Percentiles rank a stretch among this genome's conserved stretches.
Conservation (phyloP, 805 yeast genomes). For the Metschnikowia kunwiensis region DNA sequence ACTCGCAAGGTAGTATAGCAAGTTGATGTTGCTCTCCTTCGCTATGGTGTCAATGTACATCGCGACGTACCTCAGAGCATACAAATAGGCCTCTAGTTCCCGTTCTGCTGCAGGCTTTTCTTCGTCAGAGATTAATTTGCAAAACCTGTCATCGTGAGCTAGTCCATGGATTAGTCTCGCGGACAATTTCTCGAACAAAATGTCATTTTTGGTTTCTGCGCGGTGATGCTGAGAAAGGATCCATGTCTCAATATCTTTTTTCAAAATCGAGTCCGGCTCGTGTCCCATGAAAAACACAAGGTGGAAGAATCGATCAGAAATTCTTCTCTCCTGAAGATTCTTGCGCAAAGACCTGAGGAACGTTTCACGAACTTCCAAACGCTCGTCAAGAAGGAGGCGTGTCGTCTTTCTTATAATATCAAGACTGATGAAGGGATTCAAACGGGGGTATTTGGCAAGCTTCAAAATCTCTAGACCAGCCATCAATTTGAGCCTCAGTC, state of each 20-base stretch:
- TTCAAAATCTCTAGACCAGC: slow-evolving; percentile 69
- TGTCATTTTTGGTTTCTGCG: slow-evolving; percentile 31
- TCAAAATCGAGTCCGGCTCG: slow-evolving; percentile 60
- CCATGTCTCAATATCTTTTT: slow-evolving; percentile 63
- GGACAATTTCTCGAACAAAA: slow-evolving; percentile 62
- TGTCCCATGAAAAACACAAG: slow-evolving; percentile 70
- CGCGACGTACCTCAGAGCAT: slow-evolving; percentile 57
- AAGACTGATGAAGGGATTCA: slow-evolving; percentile 52
- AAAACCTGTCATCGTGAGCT: slow-evolving; percentile 71
- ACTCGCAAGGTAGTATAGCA: slow-evolving; percentile 72
- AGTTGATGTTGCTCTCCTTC: slow-evolving; percentile 62
- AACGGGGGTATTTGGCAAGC: slow-evolving; percentile 53
- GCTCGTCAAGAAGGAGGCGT: slow-evolving; percentile 65
- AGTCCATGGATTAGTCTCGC: slow-evolving; percentile 66
- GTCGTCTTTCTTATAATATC: slow-evolving; percentile 50
- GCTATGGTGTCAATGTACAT: slow-evolving; percentile 61
- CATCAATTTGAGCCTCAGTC: slow-evolving; percentile 57
- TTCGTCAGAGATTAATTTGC: slow-evolving; percentile 34
- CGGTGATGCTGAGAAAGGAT: slow-evolving; percentile 54
- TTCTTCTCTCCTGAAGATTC: slow-evolving; percentile 45
- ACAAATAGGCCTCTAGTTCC: slow-evolving; percentile 44
- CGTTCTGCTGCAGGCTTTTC: slow-evolving; percentile 12
- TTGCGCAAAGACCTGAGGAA: slow-evolving; percentile 52
- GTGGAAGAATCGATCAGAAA: slow-evolving; percentile 67
- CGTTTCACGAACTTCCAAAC: slow-evolving; percentile 49